Conservation (phyloP, 176 grass and related monocot species). For the Aegilops umbellulata region DNA sequence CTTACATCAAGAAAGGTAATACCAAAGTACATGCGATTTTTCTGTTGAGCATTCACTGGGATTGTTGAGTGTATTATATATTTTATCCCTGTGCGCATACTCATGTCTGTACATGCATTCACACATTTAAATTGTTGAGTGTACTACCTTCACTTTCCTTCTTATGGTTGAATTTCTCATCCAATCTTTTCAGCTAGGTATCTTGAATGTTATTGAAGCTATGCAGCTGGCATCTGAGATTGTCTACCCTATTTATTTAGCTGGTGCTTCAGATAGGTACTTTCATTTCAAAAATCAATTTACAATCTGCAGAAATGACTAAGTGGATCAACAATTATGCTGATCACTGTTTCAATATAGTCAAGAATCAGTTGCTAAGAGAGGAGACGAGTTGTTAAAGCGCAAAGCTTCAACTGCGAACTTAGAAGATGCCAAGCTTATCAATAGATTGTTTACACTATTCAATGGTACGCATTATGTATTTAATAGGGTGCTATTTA, state of each 20-base stretch:
- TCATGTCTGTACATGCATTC: slow-evolving; percentile 2
- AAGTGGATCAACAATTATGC: slow-evolving; percentile 19
- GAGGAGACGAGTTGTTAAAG: slow-evolving; percentile 81
- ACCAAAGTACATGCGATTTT: neutral
- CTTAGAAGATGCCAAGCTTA: slow-evolving; percentile 74
- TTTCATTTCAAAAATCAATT: slow-evolving; percentile 27
- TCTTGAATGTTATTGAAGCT: slow-evolving; percentile 82
- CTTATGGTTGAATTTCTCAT: slow-evolving; percentile 26
- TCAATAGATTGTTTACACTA: slow-evolving; percentile 72
- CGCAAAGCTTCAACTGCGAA: slow-evolving; percentile 66
- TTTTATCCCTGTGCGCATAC: neutral
- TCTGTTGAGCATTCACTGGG: neutral
- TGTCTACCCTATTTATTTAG: slow-evolving; percentile 84
- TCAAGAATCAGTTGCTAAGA: slow-evolving; percentile 89
- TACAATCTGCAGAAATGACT: slow-evolving; percentile 16
- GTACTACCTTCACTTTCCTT: slow-evolving; percentile 24
- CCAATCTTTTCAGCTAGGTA: slow-evolving; percentile 65
- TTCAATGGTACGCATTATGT: slow-evolving; percentile 68
- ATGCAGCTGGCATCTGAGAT: slow-evolving; percentile 79
- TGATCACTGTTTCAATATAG: slow-evolving; percentile 49
- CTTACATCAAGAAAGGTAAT: slow-evolving; percentile 77
- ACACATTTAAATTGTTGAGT: slow-evolving; percentile 22
- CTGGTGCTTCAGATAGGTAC: slow-evolving; percentile 81
- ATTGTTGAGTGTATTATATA: neutral
- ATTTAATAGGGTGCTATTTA: slow-evolving; percentile 3